Evolutionary conservation across 495 filamentous ascomycete species (phyloP).

Genomic region (Collariella sp.): DNA sequence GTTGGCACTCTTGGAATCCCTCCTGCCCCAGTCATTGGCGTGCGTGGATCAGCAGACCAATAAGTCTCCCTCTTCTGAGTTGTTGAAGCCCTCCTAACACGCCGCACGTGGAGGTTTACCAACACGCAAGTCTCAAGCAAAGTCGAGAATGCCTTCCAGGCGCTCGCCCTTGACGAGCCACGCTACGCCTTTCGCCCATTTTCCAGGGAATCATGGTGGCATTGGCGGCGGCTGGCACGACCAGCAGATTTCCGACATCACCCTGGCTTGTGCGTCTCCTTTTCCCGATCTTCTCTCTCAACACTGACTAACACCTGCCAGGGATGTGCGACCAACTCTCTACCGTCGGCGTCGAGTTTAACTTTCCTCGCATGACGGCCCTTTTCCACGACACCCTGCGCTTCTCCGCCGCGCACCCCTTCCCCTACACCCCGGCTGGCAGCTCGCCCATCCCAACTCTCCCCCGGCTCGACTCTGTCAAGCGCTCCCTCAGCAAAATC

Average conservation of each 20-base stretch:
- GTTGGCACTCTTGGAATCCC: conserved; percentile 32
- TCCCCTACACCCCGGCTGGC: conserved; percentile 18
- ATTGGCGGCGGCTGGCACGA: conserved; percentile 46
- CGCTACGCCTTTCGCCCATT: conserved; percentile 56
- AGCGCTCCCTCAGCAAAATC: conserved; percentile 3
- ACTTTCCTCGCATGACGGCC: conserved; percentile 17
- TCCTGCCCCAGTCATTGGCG: conserved; percentile 27
- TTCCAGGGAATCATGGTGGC: conserved; percentile 57
- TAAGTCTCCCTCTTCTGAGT: conserved; percentile 11
- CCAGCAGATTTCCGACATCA: conserved; percentile 28
- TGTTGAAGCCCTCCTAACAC: conserved; percentile 9
- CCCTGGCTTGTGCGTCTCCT: conserved; percentile 22
- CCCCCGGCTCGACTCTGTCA: conserved; percentile 1
- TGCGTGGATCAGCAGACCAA: conserved; percentile 27
- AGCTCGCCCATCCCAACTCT: not conserved
- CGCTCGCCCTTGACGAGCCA: conserved; percentile 62
- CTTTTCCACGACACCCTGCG: conserved; percentile 21
- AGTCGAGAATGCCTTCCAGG: conserved; percentile 64
- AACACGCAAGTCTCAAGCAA: conserved; percentile 47
- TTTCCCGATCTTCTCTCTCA: not conserved
- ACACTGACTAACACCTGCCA: not conserved
- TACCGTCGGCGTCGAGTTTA: conserved; percentile 28
- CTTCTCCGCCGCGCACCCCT: conserved; percentile 29
- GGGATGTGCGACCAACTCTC: conserved; percentile 34
- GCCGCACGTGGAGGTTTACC: conserved; percentile 39